phyloP scores from a whole-genome alignment of 805 yeast genomes.

The Metschnikowia gelsemii region DNA sequence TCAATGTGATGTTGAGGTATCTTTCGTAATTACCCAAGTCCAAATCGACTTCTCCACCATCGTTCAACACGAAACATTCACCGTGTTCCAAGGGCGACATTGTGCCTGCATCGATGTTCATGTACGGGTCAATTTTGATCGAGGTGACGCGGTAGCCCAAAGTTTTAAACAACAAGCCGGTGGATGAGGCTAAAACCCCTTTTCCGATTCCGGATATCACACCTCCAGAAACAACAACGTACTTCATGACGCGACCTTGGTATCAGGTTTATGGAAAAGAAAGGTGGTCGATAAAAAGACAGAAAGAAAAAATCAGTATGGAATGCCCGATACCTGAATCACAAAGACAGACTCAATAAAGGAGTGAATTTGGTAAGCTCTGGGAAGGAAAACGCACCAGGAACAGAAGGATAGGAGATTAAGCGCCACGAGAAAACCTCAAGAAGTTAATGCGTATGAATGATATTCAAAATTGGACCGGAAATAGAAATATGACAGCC shows the following conservation, averaged over 20 bases:
- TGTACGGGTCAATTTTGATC: constrained; percentile 97
- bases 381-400: neutral
- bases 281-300: neutral
- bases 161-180: constrained; percentile 92
- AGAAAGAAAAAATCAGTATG: neutral
- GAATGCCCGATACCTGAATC: neutral
- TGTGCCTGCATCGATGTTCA: constrained; percentile 99
- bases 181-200: constrained; percentile 96
- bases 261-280: no score
- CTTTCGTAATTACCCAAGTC: constrained; percentile 98
- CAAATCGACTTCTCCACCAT: constrained; percentile 98
- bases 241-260: constrained; percentile 69
- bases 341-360: neutral
- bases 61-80: constrained; percentile 95
- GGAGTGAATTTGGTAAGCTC: neutral
- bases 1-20: constrained; percentile 88
- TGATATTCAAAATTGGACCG: neutral
- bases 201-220: constrained; percentile 99
- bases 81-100: constrained; percentile 99
- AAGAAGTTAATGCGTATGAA: neutral
- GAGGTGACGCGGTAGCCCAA: constrained; percentile 94
- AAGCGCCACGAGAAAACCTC: no score
- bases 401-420: no score
- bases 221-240: constrained; percentile 99
- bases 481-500: neutral